Evolutionary conservation across 139 green algal species (phyloP), one percentile per base, ranked within the genome.

Genomic region (Picochlorum sp.): DNA sequence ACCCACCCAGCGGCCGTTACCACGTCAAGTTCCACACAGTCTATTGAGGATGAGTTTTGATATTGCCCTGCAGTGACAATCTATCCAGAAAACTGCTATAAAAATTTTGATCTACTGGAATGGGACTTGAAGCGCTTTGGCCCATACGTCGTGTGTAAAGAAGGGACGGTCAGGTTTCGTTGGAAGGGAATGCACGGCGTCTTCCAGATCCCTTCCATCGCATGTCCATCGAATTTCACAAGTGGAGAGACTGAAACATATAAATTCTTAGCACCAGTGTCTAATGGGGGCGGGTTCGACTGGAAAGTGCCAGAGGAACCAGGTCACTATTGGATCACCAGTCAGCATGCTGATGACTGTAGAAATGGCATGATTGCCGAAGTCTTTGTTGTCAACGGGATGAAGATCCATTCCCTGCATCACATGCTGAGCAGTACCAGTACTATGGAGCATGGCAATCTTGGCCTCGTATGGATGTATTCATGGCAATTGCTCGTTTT

Each of bases 281-380:
- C 49, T 54, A 56, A 20, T 55, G 68, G 56, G 8, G 58, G 49
- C 45, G 6, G 37, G 9, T 75, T 59, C 45, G 10, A 11, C 2
- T 75, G 68, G 68, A n/a, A 66, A 23, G 23, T 75, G 50, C 68
- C 68, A 4, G 16, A 50, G 6, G 14, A 57, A 56, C 2, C 38
- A 26, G 68, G 68, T 4, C 49, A 75, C 34, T 75, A 75, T 45
- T 75, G 61, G 61, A 50, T 70, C 20, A 75, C 68, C 34, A 66
- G 51, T 52, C 68, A 70, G 61, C 15, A 34, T 14, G 21, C 14
- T 11, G 20, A 38, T 15, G 61, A 75, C 61, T 75, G 68, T 62
- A 11, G 9, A 18, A 65, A 63, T 18, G 68, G 47, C 18, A 54
- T 66, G 14, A 26, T 24, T 18, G 51, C 51, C 9, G 54, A 47